phyloP scores from a whole-genome alignment of 2,329 filamentous ascomycete genomes.

The Aureobasidium zeae region DNA sequence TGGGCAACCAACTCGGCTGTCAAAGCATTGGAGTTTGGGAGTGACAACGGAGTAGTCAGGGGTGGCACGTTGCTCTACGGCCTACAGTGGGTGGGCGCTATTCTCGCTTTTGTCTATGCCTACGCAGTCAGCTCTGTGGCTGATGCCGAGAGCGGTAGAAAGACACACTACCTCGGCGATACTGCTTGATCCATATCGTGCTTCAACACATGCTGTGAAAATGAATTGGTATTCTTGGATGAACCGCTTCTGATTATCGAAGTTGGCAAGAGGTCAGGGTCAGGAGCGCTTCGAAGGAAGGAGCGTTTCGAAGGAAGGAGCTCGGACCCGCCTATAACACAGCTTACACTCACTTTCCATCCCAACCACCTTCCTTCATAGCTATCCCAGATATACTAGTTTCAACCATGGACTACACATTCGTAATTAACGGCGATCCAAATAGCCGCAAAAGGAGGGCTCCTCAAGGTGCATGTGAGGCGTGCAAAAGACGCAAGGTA shows the following conservation, averaged over 20 bases:
- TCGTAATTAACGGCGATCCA: constrained; percentile 35
- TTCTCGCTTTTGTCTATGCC: constrained; percentile 15
- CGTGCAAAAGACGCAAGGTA: constrained; percentile 36
- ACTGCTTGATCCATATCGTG: too few relatives aligned
- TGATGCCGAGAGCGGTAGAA: not conserved
- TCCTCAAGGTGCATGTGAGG: constrained; percentile 36
- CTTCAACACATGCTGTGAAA: too few relatives aligned
- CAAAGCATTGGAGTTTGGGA: constrained; percentile 11
- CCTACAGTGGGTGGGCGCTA: constrained; percentile 17
- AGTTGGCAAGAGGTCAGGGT: too few relatives aligned
- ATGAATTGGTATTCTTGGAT: not conserved
- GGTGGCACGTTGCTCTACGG: constrained; percentile 13
- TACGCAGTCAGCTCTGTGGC: constrained; percentile 13
- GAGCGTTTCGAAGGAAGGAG: too few relatives aligned
- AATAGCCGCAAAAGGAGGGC: constrained; percentile 37
- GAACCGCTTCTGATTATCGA: too few relatives aligned
- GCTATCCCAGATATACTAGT: not conserved
- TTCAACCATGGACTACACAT: constrained; percentile 26
- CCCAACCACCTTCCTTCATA: not conserved
- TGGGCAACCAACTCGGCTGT: constrained; percentile 17
- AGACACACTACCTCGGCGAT: constrained; percentile 5
- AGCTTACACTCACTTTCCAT: not conserved
- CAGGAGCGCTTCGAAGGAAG: too few relatives aligned
- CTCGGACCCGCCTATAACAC: not conserved
- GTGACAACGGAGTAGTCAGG: not conserved